Conservation (phyloP, 2,329 filamentous ascomycete species). For the Calonectria honghensis region DNA sequence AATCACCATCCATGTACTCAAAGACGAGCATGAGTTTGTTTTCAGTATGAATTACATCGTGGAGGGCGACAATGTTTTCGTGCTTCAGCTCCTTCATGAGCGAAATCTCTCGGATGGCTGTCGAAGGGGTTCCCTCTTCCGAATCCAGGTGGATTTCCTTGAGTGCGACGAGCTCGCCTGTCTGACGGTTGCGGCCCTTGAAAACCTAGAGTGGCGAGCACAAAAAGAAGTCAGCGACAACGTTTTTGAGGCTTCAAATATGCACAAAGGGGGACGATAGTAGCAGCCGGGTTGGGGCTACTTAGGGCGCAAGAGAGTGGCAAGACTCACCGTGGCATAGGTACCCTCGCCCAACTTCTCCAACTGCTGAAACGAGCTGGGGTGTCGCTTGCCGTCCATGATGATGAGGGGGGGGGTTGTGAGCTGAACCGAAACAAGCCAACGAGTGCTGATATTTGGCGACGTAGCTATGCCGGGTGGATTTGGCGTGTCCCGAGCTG, state of each 20-base stretch:
- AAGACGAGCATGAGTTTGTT: slow-evolving; percentile 99
- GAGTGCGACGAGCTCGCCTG: slow-evolving; percentile 94
- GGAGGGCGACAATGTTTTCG: slow-evolving; percentile 96
- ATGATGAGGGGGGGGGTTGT: slow-evolving; percentile 44
- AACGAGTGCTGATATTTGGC: slow-evolving; percentile 7
- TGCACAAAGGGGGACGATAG: neutral
- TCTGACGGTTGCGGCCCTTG: slow-evolving; percentile 98
- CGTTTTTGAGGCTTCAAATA: neutral
- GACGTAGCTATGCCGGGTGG: neutral
- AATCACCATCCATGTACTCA: slow-evolving; percentile 98
- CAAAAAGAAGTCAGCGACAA: slow-evolving; percentile 41
- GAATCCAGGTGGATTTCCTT: slow-evolving; percentile 99
- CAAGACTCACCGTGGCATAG: slow-evolving; percentile 88
- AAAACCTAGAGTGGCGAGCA: slow-evolving; percentile 80
- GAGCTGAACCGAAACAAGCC: slow-evolving; percentile 18
- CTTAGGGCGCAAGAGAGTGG: neutral
- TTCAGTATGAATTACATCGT: slow-evolving; percentile 99
- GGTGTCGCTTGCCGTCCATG: slow-evolving; percentile 95
- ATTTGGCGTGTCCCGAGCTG: slow-evolving; percentile 25
- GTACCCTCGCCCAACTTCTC: slow-evolving; percentile 99
- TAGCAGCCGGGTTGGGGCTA: slow-evolving; percentile 5
- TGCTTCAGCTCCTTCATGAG: slow-evolving; percentile 99
- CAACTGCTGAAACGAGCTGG: slow-evolving; percentile 98
- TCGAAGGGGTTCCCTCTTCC: slow-evolving; percentile 97
- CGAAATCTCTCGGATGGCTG: slow-evolving; percentile 98